Percentiles rank a stretch among this genome's conserved stretches.
Conservation (phyloP, 352 stramenopile species). For the Aphanomyces euteiches region DNA sequence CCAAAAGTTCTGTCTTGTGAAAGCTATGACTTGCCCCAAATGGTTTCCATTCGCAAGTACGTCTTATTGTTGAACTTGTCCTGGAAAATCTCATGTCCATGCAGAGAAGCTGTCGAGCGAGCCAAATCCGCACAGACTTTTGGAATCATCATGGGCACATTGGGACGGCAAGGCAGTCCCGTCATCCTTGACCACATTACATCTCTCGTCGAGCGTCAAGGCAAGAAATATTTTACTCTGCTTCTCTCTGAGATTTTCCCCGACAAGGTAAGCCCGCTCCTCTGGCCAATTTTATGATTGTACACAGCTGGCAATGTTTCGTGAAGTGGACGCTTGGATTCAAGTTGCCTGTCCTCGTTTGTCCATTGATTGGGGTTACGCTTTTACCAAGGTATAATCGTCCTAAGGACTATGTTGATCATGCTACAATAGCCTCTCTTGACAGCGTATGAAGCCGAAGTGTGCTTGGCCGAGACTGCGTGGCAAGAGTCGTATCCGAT, state of each 20-base stretch:
- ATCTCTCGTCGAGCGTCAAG: constrained; percentile 71
- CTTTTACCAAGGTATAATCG: constrained; percentile 81
- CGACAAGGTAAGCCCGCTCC: constrained; percentile 52
- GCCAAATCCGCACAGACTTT: constrained; percentile 86
- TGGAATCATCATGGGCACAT: constrained; percentile 97
- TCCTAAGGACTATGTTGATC: constrained; percentile 9
- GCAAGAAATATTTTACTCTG: constrained; percentile 93
- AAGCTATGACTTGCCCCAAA: constrained; percentile 94
- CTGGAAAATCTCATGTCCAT: constrained; percentile 12
- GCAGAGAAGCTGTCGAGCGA: constrained; percentile 60
- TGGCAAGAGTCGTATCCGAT: constrained; percentile 96
- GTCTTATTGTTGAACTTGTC: constrained; percentile 39
- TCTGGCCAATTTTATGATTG: background rate
- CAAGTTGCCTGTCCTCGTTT: constrained; percentile 98
- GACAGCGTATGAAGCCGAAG: constrained; percentile 96
- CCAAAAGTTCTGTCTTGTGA: constrained; percentile 96
- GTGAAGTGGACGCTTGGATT: constrained; percentile 95
- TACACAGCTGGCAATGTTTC: constrained; percentile 77
- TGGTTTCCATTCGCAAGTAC: constrained; percentile 88
- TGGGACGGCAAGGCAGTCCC: constrained; percentile 97
- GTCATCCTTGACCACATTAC: constrained; percentile 93
- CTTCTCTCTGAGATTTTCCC: constrained; percentile 98
- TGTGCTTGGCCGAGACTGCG: constrained; percentile 86
- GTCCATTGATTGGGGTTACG: constrained; percentile 98
- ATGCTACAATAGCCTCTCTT: constrained; percentile 78